phyloP scores from a whole-genome alignment of 2,329 filamentous ascomycete species.

The Aureobasidium musti region DNA sequence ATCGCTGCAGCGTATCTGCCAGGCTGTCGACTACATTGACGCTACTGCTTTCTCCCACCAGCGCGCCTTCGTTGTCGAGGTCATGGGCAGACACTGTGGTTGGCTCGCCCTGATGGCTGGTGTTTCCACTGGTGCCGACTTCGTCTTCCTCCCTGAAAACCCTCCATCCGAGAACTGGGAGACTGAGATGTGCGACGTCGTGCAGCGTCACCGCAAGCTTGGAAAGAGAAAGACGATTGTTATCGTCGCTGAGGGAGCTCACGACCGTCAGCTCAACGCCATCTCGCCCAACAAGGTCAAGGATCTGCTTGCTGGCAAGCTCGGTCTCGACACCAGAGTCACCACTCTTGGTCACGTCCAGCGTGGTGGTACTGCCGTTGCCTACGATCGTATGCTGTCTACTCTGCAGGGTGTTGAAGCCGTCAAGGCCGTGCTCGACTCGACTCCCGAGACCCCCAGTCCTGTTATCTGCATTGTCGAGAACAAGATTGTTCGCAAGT shows the following conservation, averaged over 20 bases:
- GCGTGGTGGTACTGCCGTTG: conserved; percentile 85
- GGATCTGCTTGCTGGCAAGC: conserved; percentile 76
- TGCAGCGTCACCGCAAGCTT: conserved; percentile 75
- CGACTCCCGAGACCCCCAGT: conserved; percentile 83
- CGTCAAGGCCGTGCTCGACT: conserved; percentile 86
- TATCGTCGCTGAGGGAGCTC: conserved; percentile 93
- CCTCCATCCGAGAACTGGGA: conserved; percentile 86
- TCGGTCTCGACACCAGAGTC: conserved; percentile 86
- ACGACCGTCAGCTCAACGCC: conserved; percentile 79
- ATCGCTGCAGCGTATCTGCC: conserved; percentile 87
- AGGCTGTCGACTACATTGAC: conserved; percentile 95
- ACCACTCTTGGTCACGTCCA: conserved; percentile 98
- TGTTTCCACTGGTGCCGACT: conserved; percentile 92
- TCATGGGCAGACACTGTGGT: conserved; percentile 97
- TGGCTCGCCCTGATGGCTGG: conserved; percentile 97
- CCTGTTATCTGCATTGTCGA: conserved; percentile 96
- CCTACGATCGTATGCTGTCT: conserved; percentile 90
- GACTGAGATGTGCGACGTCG: conserved; percentile 78
- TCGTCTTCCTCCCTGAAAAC: conserved; percentile 94
- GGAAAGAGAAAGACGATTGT: conserved; percentile 98
- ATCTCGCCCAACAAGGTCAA: conserved; percentile 82
- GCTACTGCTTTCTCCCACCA: conserved; percentile 94
- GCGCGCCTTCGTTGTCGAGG: conserved; percentile 93
- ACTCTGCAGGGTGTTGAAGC: conserved; percentile 94
- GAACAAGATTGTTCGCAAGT: conserved; percentile 93